A percentile compares a stretch with the other conserved stretches of the same genome.
These are phyloP conservation scores for Dispira parvispora DNA, from an alignment of 192 early-diverging fungal species.

Conservation along the genomic window DNA sequence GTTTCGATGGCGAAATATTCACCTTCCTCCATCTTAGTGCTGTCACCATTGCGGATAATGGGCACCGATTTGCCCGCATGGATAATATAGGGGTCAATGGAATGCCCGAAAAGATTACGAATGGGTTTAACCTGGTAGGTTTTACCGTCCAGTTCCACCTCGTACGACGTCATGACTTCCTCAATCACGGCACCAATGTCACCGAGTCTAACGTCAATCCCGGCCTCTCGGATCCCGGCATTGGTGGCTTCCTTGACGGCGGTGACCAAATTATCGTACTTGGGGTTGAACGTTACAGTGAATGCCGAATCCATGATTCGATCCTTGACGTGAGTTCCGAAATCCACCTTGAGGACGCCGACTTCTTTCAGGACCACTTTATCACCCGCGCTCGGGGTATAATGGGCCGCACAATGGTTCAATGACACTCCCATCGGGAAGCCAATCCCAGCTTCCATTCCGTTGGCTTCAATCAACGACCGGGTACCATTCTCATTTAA, in stretches of 20 bases:
- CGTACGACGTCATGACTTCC: conserved; percentile 98
- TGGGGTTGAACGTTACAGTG: conserved; percentile 80
- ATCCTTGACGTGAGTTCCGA: conserved; percentile 86
- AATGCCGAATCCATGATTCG: conserved; percentile 92
- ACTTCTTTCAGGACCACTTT: conserved; percentile 70
- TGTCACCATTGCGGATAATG: conserved; percentile 73
- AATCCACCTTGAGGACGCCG: conserved; percentile 95
- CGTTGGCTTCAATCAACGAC: conserved; percentile 71
- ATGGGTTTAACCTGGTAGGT: conserved; percentile 81
- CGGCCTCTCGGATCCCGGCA: conserved; percentile 85
- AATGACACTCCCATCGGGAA: conserved; percentile 92
- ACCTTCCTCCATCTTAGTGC: conserved; percentile 92
- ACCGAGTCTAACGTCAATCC: conserved; percentile 86
- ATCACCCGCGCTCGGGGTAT: conserved; percentile 94
- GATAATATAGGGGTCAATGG: conserved; percentile 80
- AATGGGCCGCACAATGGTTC: conserved; percentile 94
- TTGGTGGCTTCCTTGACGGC: conserved; percentile 94
- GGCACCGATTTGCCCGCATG: conserved; percentile 92
- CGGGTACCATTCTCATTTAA: conserved; percentile 89
- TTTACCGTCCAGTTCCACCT: conserved; percentile 88
- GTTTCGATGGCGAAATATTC: conserved; percentile 95
- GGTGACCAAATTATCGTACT: conserved; percentile 66
- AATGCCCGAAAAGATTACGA: conserved; percentile 92
- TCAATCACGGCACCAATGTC: conserved; percentile 93
- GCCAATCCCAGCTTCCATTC: conserved; percentile 70